These are phyloP conservation scores for Tolypocladium ophioglossoides DNA, from an alignment of 2,329 filamentous ascomycete species.

Conservation along the genomic window DNA sequence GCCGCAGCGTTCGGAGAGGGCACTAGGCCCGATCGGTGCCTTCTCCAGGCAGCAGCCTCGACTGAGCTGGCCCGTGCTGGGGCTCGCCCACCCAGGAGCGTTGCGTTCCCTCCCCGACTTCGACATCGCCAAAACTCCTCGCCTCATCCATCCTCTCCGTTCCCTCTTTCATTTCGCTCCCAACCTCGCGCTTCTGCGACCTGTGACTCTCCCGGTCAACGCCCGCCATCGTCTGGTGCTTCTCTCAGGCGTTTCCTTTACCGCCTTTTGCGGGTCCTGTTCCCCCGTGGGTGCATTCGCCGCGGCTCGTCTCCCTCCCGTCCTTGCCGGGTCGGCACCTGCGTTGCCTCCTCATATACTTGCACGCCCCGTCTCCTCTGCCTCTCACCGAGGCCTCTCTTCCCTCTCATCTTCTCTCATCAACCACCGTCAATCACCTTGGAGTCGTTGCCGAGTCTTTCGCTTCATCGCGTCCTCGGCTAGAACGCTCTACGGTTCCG, in stretches of 20 bases:
- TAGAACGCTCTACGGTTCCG: background rate
- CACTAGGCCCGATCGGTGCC: constrained; percentile 6
- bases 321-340: constrained; percentile 5
- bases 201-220: constrained; percentile 2
- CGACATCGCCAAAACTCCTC: constrained; percentile 3
- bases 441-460: background rate
- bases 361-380: constrained; percentile 10
- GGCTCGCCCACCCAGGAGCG: constrained; percentile 4
- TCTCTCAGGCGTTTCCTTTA: background rate
- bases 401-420: background rate
- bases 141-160: background rate
- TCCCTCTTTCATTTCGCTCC: background rate
- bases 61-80: constrained; percentile 2
- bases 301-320: constrained; percentile 2
- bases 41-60: constrained; percentile 12
- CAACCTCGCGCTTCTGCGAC: background rate
- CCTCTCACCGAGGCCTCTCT: background rate
- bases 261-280: background rate
- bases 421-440: background rate
- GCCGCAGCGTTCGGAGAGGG: constrained; percentile 4
- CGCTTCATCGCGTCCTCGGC: background rate
- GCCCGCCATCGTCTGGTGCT: constrained; percentile 1
- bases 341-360: constrained; percentile 14
- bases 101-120: constrained; percentile 6
- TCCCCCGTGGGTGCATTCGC: background rate